Conservation (phyloP, 2,329 filamentous ascomycete species). For the Clarireedia sp. region DNA sequence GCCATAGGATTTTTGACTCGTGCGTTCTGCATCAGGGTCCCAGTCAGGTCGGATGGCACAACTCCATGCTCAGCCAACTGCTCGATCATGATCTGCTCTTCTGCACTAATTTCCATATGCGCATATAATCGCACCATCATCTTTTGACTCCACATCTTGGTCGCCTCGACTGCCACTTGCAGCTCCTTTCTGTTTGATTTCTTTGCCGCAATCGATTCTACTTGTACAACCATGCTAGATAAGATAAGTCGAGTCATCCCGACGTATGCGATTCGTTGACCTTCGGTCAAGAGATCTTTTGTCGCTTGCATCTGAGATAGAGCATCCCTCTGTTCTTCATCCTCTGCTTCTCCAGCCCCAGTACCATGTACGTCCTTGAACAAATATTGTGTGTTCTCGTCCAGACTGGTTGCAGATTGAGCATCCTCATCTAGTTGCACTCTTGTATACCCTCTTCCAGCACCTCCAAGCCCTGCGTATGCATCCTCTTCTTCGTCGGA, state of each 20-base stretch:
- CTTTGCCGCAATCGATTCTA: constrained; percentile 49
- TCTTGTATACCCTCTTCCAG: constrained; percentile 89
- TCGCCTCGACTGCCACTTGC: constrained; percentile 62
- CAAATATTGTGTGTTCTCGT: constrained; percentile 92
- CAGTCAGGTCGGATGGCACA: constrained; percentile 72
- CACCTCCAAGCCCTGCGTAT: constrained; percentile 75
- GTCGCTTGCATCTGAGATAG: constrained; percentile 89
- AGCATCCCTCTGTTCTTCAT: constrained; percentile 79
- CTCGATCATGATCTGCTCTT: constrained; percentile 97
- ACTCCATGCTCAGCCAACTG: constrained; percentile 91
- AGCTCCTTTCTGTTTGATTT: constrained; percentile 66
- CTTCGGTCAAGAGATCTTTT: constrained; percentile 89
- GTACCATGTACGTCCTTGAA: constrained; percentile 66
- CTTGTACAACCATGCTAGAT: constrained; percentile 64
- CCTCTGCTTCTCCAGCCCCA: constrained; percentile 51
- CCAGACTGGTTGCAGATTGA: constrained; percentile 88
- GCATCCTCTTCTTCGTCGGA: constrained; percentile 59
- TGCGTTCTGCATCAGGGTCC: constrained; percentile 82
- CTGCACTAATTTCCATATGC: constrained; percentile 91
- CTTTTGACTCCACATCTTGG: constrained; percentile 95
- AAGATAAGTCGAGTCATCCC: constrained; percentile 79
- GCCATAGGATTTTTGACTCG: constrained; percentile 89
- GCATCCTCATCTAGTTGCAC: constrained; percentile 95
- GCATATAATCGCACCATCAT: constrained; percentile 93
- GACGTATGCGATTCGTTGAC: constrained; percentile 92